phyloP scores from a whole-genome alignment of 2,329 filamentous ascomycete genomes.

The Lachnellula occidentalis region DNA sequence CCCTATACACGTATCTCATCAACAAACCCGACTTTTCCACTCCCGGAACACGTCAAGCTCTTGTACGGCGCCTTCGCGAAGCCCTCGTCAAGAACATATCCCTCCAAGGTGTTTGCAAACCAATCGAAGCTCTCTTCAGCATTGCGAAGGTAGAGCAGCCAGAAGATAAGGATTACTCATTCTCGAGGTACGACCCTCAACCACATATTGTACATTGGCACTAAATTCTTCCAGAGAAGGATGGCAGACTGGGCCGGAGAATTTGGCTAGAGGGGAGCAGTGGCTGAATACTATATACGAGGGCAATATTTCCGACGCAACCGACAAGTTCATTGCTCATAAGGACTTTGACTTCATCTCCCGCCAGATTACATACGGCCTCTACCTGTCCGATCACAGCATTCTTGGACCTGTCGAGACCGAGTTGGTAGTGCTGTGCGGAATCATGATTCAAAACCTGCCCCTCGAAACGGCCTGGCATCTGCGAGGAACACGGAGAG shows the following conservation, averaged over 20 bases:
- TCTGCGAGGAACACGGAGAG: slow-evolving; percentile 42
- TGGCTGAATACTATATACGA: slow-evolving; percentile 49
- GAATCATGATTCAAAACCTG: slow-evolving; percentile 55
- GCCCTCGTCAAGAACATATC: slow-evolving; percentile 52
- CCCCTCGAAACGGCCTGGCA: slow-evolving; percentile 50
- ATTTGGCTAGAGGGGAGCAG: slow-evolving; percentile 44
- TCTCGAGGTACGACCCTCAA: slow-evolving; percentile 17
- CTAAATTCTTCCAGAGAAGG: slow-evolving; percentile 38
- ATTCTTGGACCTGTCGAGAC: slow-evolving; percentile 50
- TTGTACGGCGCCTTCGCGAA: slow-evolving; percentile 51
- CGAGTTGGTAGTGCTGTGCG: slow-evolving; percentile 47
- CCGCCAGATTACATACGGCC: slow-evolving; percentile 51
- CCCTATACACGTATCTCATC: slow-evolving; percentile 52
- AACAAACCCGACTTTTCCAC: slow-evolving; percentile 41
- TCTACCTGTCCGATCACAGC: slow-evolving; percentile 51
- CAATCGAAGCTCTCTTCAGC: slow-evolving; percentile 40
- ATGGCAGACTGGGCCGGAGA: slow-evolving; percentile 54
- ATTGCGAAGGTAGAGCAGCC: slow-evolving; percentile 22
- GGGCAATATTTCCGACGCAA: slow-evolving; percentile 29
- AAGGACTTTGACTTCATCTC: slow-evolving; percentile 48
- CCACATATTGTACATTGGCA: not conserved
- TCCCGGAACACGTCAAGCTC: slow-evolving; percentile 38
- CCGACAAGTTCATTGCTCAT: slow-evolving; percentile 38
- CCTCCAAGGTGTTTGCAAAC: slow-evolving; percentile 57
- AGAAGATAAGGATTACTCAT: slow-evolving; percentile 50